These are phyloP conservation scores for Mucor saturninus DNA, from an alignment of 371 early-diverging fungal species.

Conservation along the genomic window DNA sequence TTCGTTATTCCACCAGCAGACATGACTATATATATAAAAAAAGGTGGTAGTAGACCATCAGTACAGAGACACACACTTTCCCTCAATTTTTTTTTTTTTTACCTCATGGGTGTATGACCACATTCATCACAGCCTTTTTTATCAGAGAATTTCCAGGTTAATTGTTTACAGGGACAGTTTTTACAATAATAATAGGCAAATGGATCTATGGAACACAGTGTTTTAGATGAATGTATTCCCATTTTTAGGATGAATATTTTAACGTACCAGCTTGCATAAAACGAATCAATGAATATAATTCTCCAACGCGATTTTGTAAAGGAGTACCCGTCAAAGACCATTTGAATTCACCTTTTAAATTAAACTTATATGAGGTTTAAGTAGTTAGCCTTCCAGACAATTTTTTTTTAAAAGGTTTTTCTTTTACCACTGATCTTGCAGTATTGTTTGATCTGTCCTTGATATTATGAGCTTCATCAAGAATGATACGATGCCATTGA, in stretches of 20 bases:
- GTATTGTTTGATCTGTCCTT: slow-evolving; percentile 94
- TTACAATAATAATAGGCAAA: slow-evolving; percentile 91
- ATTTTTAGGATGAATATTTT: background rate
- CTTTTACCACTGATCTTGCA: slow-evolving; percentile 79
- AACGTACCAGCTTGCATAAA: slow-evolving; percentile 65
- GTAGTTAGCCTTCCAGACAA: no score
- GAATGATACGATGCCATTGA: slow-evolving; percentile 85
- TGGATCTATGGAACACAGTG: slow-evolving; percentile 49
- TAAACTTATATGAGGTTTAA: no score
- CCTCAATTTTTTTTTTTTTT: no score
- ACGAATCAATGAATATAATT: slow-evolving; percentile 95
- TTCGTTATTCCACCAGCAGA: slow-evolving; percentile 97
- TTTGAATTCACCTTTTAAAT: slow-evolving; percentile 71
- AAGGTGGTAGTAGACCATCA: no score
- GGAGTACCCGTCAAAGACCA: slow-evolving; percentile 98
- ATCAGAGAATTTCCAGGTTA: slow-evolving; percentile 81
- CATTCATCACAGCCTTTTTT: slow-evolving; percentile 73
- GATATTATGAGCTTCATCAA: slow-evolving; percentile 86
- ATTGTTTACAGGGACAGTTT: slow-evolving; percentile 79
- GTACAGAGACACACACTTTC: no score
- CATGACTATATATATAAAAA: no score
- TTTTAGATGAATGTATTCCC: background rate
- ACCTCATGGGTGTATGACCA: slow-evolving; percentile 77
- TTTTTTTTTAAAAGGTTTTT: background rate
- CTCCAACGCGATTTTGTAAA: slow-evolving; percentile 96